phyloP scores from a whole-genome alignment of 139 green algal genomes.

The Haematococcus lacustris region DNA sequence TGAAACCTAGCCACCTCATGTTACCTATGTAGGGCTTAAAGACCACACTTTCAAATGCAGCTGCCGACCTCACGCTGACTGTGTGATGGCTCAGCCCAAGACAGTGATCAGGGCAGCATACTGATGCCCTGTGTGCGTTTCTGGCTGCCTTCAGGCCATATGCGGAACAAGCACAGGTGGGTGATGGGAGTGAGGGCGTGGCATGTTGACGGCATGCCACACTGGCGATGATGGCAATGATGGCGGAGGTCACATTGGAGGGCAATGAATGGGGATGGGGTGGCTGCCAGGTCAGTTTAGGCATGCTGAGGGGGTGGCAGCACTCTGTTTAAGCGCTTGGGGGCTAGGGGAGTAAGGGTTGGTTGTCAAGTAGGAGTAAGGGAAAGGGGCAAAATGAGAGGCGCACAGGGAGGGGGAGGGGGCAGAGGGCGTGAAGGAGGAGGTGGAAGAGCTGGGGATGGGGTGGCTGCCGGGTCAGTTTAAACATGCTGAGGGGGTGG shows the following conservation, averaged over 20 bases:
- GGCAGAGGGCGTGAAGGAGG: not conserved
- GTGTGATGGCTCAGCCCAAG: too few relatives aligned
- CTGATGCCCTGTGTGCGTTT: too few relatives aligned
- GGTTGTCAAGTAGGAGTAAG: not conserved
- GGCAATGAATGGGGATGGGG: too few relatives aligned
- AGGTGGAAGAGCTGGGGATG: not conserved
- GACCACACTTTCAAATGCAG: too few relatives aligned
- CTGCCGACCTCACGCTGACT: too few relatives aligned
- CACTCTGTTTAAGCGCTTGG: not conserved
- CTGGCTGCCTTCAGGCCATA: not conserved
- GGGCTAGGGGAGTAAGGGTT: not conserved
- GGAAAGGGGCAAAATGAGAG: not conserved
- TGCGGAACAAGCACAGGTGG: conserved; percentile 4
- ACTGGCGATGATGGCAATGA: not conserved
- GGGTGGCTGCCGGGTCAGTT: not conserved
- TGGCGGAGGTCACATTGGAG: too few relatives aligned
- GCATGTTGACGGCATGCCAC: not conserved
- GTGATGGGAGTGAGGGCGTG: not conserved
- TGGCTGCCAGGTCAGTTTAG: not conserved
- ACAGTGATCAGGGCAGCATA: too few relatives aligned
- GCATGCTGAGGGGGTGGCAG: not conserved
- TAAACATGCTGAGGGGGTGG: not conserved
- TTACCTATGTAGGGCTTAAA: too few relatives aligned
- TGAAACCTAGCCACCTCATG: too few relatives aligned
- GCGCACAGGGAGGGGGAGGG: too few relatives aligned